Percentiles rank a stretch among this genome's conserved stretches.
Conservation (phyloP, 148 eudicot species). For the Cornus kousa region DNA sequence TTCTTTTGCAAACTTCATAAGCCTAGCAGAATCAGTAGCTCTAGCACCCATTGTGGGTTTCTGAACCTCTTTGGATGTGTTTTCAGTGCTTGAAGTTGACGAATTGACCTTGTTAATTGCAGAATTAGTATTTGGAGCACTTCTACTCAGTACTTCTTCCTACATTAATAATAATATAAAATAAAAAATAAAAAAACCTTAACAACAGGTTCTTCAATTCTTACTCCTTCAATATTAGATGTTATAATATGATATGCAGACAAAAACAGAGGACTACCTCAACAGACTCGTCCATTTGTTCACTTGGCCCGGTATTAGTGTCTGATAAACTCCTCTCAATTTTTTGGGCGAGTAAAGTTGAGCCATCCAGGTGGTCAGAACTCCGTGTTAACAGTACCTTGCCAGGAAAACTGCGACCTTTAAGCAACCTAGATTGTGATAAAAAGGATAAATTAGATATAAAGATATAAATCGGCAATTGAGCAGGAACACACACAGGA, state of each 20-base stretch:
- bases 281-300: slow-evolving; percentile 37
- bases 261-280: slow-evolving; percentile 44
- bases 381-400: slow-evolving; percentile 80
- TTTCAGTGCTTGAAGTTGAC: slow-evolving; percentile 33
- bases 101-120: slow-evolving; percentile 43
- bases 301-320: slow-evolving; percentile 54
- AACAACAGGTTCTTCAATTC: slow-evolving; percentile 8
- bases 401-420: slow-evolving; percentile 98
- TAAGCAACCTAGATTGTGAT: slow-evolving; percentile 60
- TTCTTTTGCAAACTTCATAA: slow-evolving; percentile 80
- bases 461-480: neutral
- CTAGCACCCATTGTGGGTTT: slow-evolving; percentile 61
- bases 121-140: slow-evolving; percentile 31
- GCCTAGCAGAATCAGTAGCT: slow-evolving; percentile 93
- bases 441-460: slow-evolving; percentile 14
- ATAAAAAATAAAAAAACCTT: neutral
- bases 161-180: slow-evolving; percentile 9
- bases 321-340: slow-evolving; percentile 56
- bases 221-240: neutral
- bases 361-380: slow-evolving; percentile 56
- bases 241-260: neutral
- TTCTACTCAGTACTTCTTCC: slow-evolving; percentile 50
- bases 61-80: slow-evolving; percentile 52
- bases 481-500: neutral
- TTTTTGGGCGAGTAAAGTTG: slow-evolving; percentile 51